Conservation (phyloP, 1,284 basidiomycete species). For the Rugosomyces carneus region DNA sequence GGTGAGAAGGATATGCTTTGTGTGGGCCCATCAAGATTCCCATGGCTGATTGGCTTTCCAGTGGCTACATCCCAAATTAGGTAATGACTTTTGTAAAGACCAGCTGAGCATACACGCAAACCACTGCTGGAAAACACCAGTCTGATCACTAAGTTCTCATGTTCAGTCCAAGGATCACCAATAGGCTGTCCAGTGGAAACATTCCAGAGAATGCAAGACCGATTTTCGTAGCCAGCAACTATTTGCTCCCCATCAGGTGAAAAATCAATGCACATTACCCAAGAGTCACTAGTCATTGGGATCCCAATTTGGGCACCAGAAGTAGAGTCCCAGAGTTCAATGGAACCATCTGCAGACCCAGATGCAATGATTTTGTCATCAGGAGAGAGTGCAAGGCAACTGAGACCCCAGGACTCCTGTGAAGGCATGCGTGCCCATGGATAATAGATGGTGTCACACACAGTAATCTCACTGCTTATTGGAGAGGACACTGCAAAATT, state of each 20-base stretch:
- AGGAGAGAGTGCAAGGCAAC: no score
- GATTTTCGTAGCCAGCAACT: background rate
- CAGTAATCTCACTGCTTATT: no score
- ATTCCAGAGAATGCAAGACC: background rate
- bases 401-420: no score
- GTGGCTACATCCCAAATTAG: background rate
- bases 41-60: background rate
- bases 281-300: background rate
- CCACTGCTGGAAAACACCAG: background rate
- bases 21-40: background rate
- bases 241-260: background rate
- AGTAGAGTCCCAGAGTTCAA: background rate
- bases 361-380: background rate
- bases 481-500: no score
- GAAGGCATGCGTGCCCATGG: no score
- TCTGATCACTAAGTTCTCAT: background rate
- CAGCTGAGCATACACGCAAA: background rate
- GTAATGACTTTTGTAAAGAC: background rate
- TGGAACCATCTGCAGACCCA: background rate
- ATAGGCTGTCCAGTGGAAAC: background rate
- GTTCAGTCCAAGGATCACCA: background rate
- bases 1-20: background rate
- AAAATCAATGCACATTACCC: background rate
- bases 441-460: no score
- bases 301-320: background rate